These are phyloP conservation scores for Agaricales sp. DNA, from an alignment of 1,284 basidiomycete species.

Conservation along the genomic window DNA sequence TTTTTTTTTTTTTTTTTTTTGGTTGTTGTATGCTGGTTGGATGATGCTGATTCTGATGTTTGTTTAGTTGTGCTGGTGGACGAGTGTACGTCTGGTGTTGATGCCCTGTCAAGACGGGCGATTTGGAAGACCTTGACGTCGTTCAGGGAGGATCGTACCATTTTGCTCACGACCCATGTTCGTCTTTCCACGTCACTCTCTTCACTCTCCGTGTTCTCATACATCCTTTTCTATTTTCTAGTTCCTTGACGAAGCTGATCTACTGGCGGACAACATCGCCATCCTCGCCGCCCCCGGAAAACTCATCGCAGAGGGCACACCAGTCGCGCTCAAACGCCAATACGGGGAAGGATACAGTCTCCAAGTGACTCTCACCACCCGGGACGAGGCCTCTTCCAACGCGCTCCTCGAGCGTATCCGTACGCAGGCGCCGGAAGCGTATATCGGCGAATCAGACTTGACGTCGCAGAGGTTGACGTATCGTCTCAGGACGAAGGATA, in stretches of 20 bases:
- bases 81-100: conserved; percentile 69
- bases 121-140: conserved; percentile 67
- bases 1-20: conserved; percentile 4
- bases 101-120: conserved; percentile 68
- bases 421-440: conserved; percentile 34
- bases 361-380: conserved; percentile 34
- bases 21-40: conserved; percentile 41
- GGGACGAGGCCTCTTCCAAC: conserved; percentile 14
- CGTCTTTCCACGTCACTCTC: conserved; percentile 12
- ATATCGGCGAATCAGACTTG: conserved; percentile 25
- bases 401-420: conserved; percentile 36
- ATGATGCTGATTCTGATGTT: conserved; percentile 26
- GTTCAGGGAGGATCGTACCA: conserved; percentile 52
- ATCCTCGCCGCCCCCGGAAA: conserved; percentile 70
- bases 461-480: conserved; percentile 32
- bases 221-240: conserved; percentile 12
- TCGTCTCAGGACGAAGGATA: conserved; percentile 49
- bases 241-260: conserved; percentile 76
- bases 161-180: conserved; percentile 64
- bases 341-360: conserved; percentile 66
- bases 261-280: conserved; percentile 67
- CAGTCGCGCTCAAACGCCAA: conserved; percentile 59
- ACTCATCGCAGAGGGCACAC: conserved; percentile 61
- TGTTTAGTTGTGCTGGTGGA: neutral
- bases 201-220: neutral